These are phyloP conservation scores for Ogataea zsoltii DNA, from an alignment of 805 yeast genomes.

Conservation along the genomic window DNA sequence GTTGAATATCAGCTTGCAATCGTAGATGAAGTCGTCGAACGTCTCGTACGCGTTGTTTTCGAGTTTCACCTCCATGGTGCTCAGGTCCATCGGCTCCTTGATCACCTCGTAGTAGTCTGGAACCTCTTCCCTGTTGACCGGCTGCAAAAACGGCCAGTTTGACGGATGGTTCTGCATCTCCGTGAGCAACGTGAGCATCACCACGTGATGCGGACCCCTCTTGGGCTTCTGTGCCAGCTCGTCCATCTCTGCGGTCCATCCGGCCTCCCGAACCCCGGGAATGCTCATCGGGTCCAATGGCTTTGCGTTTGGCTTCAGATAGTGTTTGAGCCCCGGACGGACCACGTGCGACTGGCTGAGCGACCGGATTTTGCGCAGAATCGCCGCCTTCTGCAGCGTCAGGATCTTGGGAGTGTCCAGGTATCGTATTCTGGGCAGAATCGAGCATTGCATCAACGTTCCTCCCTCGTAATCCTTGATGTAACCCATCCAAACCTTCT, in stretches of 20 bases:
- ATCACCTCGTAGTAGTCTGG: slow-evolving; percentile 95
- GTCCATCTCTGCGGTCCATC: slow-evolving; percentile 99
- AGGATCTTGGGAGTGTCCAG: slow-evolving; percentile 85
- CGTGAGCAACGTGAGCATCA: slow-evolving; percentile 83
- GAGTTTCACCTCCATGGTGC: slow-evolving; percentile 91
- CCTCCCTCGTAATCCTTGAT: slow-evolving; percentile 99
- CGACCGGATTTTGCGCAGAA: slow-evolving; percentile 77
- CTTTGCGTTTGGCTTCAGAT: slow-evolving; percentile 49
- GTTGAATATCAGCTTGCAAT: slow-evolving; percentile 79
- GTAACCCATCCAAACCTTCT: slow-evolving; percentile 94
- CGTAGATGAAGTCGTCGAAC: slow-evolving; percentile 90
- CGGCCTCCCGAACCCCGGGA: slow-evolving; percentile 91
- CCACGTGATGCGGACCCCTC: slow-evolving; percentile 90
- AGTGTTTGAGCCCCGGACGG: slow-evolving; percentile 76
- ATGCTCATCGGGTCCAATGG: slow-evolving; percentile 78
- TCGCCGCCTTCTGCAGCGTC: slow-evolving; percentile 87
- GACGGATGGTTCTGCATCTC: slow-evolving; percentile 94
- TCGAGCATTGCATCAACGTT: slow-evolving; percentile 94
- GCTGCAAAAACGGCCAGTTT: slow-evolving; percentile 96
- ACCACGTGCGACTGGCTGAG: slow-evolving; percentile 79
- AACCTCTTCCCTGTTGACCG: slow-evolving; percentile 92
- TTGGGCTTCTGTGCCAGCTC: slow-evolving; percentile 93
- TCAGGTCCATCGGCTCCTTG: slow-evolving; percentile 96
- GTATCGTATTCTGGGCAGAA: slow-evolving; percentile 87
- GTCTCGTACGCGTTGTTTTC: slow-evolving; percentile 90